Conservation (phyloP, 2,329 filamentous ascomycete genomes). For the Colletotrichum sp. region DNA sequence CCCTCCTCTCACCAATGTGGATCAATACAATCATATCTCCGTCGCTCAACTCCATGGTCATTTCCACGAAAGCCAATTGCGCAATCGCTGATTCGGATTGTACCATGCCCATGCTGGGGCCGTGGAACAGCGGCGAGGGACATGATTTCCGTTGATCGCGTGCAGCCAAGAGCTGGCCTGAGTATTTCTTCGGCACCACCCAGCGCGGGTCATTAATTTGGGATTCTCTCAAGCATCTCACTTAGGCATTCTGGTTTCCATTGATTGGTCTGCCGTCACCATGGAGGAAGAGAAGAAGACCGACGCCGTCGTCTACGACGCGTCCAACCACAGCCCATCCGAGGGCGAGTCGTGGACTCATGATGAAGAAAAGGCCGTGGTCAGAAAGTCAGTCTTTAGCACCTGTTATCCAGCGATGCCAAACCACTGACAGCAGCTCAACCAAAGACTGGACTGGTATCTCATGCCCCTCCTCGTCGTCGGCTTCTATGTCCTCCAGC, state of each 20-base stretch:
- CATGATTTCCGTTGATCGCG: background rate
- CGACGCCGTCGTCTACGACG: fast-evolving
- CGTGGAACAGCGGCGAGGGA: background rate
- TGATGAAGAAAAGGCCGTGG: background rate
- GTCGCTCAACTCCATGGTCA: background rate
- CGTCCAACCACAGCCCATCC: background rate
- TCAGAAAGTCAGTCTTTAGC: background rate
- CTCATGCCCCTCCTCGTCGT: slow-evolving; percentile 34
- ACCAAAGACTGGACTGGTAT: slow-evolving; percentile 25
- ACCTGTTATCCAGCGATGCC: background rate
- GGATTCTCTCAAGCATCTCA: background rate
- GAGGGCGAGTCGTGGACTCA: background rate
- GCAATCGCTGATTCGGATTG: background rate
- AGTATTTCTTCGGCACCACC: background rate
- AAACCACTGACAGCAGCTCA: background rate
- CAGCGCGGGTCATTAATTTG: background rate
- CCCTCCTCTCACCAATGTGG: background rate
- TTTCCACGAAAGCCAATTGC: background rate
- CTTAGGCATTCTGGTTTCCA: background rate
- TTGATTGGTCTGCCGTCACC: fast-evolving
- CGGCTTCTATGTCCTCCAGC: slow-evolving; percentile 37
- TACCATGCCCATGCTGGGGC: background rate
- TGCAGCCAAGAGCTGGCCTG: background rate
- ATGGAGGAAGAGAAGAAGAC: background rate
- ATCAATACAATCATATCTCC: background rate